Evolutionary conservation across 2,329 filamentous ascomycete genomes (phyloP).

Genomic region (Ceratocystis lukuohia): DNA sequence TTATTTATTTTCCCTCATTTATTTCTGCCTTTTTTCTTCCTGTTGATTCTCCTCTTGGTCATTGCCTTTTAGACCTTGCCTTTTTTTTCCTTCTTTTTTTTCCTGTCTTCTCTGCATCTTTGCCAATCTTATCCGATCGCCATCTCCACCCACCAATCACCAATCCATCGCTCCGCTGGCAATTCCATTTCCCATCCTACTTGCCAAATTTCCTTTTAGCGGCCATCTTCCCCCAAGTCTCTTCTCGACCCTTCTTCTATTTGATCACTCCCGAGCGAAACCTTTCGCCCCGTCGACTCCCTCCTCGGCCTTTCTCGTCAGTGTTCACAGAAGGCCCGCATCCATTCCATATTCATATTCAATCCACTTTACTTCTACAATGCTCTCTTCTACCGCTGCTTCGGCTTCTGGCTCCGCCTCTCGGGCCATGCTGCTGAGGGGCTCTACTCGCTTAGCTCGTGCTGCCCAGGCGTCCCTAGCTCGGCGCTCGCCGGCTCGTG

Average conservation of each 20-base stretch:
- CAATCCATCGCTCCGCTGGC: neutral
- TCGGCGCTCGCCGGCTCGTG: neutral
- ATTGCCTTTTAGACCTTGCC: neutral
- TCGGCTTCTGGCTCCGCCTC: constrained; percentile 17
- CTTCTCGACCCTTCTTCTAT: neutral
- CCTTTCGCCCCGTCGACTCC: neutral
- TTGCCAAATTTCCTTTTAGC: neutral
- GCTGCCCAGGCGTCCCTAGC: constrained; percentile 4
- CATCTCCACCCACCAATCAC: neutral
- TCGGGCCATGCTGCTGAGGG: constrained; percentile 11
- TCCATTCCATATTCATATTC: neutral
- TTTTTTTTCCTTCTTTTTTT: neutral
- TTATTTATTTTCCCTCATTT: neutral
- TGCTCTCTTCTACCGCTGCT: constrained; percentile 17
- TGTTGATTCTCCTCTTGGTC: neutral
- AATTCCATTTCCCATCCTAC: neutral
- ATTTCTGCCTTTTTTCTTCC: neutral
- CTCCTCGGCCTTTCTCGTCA: neutral
- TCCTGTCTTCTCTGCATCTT: neutral
- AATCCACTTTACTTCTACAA: neutral
- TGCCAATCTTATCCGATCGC: constrained; percentile 5
- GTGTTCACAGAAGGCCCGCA: neutral
- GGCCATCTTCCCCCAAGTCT: neutral
- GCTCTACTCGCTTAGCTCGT: constrained; percentile 8
- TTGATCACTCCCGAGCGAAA: neutral